Conservation (phyloP, 768 basidiomycete genomes). For the Atractiella rhizophila region DNA sequence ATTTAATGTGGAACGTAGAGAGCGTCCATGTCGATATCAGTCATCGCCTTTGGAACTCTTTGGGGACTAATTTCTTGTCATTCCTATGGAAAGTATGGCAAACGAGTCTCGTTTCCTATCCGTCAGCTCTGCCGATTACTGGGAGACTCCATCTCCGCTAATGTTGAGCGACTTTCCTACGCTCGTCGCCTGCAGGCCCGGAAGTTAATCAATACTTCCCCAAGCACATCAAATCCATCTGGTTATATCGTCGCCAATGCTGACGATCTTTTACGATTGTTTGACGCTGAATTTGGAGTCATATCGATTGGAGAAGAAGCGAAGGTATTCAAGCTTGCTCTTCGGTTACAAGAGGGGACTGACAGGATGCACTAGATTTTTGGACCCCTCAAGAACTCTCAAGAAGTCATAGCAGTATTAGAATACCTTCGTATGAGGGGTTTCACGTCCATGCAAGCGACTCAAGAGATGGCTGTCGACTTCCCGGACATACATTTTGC, state of each 20-base stretch:
- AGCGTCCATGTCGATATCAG: conserved; percentile 63
- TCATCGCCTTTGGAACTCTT: conserved; percentile 48
- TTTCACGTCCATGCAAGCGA: conserved; percentile 44
- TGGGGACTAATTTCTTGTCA: conserved; percentile 63
- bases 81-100: conserved; percentile 48
- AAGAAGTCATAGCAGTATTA: conserved; percentile 51
- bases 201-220: conserved; percentile 50
- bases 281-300: conserved; percentile 48
- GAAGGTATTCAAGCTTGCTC: conserved; percentile 26
- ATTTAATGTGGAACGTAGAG: conserved; percentile 26
- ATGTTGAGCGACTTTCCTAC: conserved; percentile 53
- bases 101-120: conserved; percentile 62
- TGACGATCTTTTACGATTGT: conserved; percentile 47
- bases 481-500: conserved; percentile 44
- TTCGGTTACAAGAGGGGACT: no score
- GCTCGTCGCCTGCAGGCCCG: conserved; percentile 46
- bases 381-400: conserved; percentile 43
- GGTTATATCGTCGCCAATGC: conserved; percentile 45
- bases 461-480: conserved; percentile 40
- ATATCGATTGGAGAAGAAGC: conserved; percentile 33
- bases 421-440: conserved; percentile 53
- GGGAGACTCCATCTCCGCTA: conserved; percentile 51
- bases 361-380: conserved; percentile 27
- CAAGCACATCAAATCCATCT: conserved; percentile 40
- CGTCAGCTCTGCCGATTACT: conserved; percentile 56